Conservation (phyloP, 768 basidiomycete genomes). For the Lentinula lateritia region DNA sequence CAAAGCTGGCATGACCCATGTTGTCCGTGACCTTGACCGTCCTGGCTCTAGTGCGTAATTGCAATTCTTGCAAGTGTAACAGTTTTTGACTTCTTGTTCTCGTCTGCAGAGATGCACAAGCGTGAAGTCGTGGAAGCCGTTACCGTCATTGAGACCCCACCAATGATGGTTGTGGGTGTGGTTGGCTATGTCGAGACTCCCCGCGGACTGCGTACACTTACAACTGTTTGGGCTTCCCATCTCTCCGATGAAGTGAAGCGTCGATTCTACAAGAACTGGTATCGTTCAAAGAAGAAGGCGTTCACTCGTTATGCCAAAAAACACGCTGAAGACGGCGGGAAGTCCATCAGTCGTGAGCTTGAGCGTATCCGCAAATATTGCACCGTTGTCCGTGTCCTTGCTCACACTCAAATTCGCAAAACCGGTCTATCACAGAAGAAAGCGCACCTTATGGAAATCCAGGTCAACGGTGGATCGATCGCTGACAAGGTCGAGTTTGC, state of each 20-base stretch:
- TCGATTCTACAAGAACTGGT: constrained; percentile 99
- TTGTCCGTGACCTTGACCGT: constrained; percentile 98
- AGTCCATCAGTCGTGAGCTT: constrained; percentile 89
- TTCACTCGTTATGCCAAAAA: constrained; percentile 99
- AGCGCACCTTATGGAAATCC: constrained; percentile 99
- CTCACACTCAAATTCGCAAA: constrained; percentile 98
- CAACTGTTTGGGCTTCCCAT: constrained; percentile 98
- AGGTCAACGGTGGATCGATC: constrained; percentile 94
- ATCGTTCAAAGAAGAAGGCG: constrained; percentile 99
- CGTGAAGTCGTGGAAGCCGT: constrained; percentile 99
- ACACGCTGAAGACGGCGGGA: constrained; percentile 91
- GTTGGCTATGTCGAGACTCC: constrained; percentile 99
- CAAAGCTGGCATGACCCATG: constrained; percentile 99
- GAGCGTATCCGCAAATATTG: constrained; percentile 99
- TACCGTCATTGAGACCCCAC: constrained; percentile 93
- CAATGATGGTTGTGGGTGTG: constrained; percentile 93
- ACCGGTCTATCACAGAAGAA: constrained; percentile 98
- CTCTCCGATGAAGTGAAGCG: constrained; percentile 97
- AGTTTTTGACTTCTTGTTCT: background rate
- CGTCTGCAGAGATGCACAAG: constrained; percentile 93
- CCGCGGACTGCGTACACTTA: constrained; percentile 96
- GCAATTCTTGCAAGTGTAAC: background rate
- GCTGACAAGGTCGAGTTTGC: constrained; percentile 98
- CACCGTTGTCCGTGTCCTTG: constrained; percentile 98
- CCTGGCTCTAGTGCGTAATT: constrained; percentile 90